Evolutionary conservation across 2,329 filamentous ascomycete genomes (phyloP), one percentile per base, ranked within the genome.

Genomic region (Samsoniella hepiali): DNA sequence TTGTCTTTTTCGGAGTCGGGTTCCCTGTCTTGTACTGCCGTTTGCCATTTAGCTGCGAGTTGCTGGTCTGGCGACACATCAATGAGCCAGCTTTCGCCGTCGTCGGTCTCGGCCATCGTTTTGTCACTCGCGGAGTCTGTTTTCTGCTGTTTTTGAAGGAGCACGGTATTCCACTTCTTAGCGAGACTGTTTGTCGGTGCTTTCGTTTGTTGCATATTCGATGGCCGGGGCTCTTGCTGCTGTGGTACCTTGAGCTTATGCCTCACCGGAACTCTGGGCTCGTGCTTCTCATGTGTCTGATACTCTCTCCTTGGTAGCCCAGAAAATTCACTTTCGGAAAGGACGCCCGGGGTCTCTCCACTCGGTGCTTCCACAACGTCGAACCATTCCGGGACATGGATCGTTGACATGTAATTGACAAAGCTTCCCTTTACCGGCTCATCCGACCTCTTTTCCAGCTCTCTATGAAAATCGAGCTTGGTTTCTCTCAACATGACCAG

Each of bases 401-500:
- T 36, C 34, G 44, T 13, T 1, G 49, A 61, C 69, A 76, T 69
- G 58, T 69, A 74, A 1, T 54, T 62, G 22, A 63, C 56, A 40
- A 69, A 77, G 62, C 72, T 71, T 11, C 67, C 64, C 54, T 73
- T 73, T 49, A 74, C 60, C 0, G 69, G 65, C n/a, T 72, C 45
- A 1, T 69, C 54, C 0, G 74, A 73, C 1, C 72, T 44, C 1
- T 58, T 53, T 44, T 72, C 68, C 11, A 77, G 71, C 17, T 68
- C 66, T 2, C 69, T 68, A 0, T 73, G 68, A 54, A 80, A 80
- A 15, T 70, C 67, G 17, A 75, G 69, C 63, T 77, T 78, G 62
- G 74, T 66, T 49, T 77, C 69, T 3, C 79, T 75, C 22, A 72
- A 66, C 8, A 69, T 64, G 9, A 75, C 72, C 13, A 82, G 65